phyloP scores from a whole-genome alignment of 306 rosid species.

The Inga leiocalycina region DNA sequence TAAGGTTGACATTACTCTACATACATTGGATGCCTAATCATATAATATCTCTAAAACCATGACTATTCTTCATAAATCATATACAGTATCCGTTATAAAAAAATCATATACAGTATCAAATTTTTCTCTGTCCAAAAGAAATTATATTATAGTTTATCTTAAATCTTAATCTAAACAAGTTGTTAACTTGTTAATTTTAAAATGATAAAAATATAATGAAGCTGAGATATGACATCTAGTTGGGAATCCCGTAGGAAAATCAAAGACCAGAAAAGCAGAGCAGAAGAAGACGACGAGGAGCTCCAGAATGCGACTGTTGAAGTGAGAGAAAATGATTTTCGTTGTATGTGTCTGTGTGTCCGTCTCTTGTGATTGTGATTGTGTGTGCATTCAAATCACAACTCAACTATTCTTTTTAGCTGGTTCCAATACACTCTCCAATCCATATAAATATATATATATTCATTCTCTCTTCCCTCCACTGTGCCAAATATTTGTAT shows the following conservation, averaged over 20 bases:
- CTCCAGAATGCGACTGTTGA: slow-evolving; percentile 9
- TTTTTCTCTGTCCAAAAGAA: not conserved
- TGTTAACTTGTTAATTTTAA: too few relatives aligned
- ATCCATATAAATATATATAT: too few relatives aligned
- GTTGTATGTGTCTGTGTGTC: not conserved
- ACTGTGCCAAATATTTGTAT: not conserved
- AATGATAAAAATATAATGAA: too few relatives aligned
- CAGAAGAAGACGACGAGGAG: not conserved
- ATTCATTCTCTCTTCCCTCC: not conserved
- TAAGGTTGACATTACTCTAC: too few relatives aligned
- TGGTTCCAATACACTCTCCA: not conserved
- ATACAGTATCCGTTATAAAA: not conserved
- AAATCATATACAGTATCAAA: too few relatives aligned
- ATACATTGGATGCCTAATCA: not conserved
- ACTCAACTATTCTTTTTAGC: not conserved
- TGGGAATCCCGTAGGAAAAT: not conserved
- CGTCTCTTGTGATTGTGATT: slow-evolving; percentile 2
- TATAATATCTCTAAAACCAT: not conserved
- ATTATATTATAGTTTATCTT: too few relatives aligned
- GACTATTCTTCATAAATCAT: not conserved
- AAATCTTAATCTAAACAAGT: too few relatives aligned
- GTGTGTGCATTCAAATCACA: slow-evolving; percentile 20
- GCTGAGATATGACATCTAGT: not conserved
- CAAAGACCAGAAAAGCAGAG: not conserved
- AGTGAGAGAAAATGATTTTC: slow-evolving; percentile 20